Percentiles rank a stretch among this genome's conserved stretches.
These are phyloP conservation scores for Chiua virens DNA, from an alignment of 768 basidiomycete species.

Conservation along the genomic window DNA sequence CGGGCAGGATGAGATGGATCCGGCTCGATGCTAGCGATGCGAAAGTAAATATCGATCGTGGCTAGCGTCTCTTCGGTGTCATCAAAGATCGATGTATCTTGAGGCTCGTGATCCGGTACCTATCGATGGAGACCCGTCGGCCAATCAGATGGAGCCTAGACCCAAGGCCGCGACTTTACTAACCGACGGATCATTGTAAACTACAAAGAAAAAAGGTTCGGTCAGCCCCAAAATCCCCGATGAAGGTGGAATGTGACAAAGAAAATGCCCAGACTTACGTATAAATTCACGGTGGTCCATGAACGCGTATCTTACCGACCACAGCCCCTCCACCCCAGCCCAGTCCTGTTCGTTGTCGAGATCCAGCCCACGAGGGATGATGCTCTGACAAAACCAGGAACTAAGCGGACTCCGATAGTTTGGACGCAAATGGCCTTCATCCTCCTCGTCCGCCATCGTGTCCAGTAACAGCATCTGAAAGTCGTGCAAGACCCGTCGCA, in stretches of 20 bases:
- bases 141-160: background rate
- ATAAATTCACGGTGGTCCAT: slow-evolving; percentile 66
- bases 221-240: background rate
- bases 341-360: slow-evolving; percentile 32
- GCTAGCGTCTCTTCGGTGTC: slow-evolving; percentile 52
- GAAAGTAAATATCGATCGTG: slow-evolving; percentile 46
- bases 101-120: slow-evolving; percentile 30
- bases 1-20: slow-evolving; percentile 54
- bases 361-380: slow-evolving; percentile 40
- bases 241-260: too few relatives aligned
- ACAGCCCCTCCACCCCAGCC: slow-evolving; percentile 50
- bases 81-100: slow-evolving; percentile 51
- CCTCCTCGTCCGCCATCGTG: slow-evolving; percentile 25
- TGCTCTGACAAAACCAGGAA: slow-evolving; percentile 53
- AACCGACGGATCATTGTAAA: slow-evolving; percentile 47
- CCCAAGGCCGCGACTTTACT: background rate
- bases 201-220: slow-evolving; percentile 29
- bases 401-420: slow-evolving; percentile 42
- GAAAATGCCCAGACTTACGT: slow-evolving; percentile 39
- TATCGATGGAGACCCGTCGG: slow-evolving; percentile 10
- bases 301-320: slow-evolving; percentile 67
- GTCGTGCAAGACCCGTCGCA: slow-evolving; percentile 55
- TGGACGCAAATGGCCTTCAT: too few relatives aligned
- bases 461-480: slow-evolving; percentile 55
- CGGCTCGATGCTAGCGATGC: slow-evolving; percentile 38